Conservation (phyloP, 2,329 filamentous ascomycete species). For the Chaetomium sp. region DNA sequence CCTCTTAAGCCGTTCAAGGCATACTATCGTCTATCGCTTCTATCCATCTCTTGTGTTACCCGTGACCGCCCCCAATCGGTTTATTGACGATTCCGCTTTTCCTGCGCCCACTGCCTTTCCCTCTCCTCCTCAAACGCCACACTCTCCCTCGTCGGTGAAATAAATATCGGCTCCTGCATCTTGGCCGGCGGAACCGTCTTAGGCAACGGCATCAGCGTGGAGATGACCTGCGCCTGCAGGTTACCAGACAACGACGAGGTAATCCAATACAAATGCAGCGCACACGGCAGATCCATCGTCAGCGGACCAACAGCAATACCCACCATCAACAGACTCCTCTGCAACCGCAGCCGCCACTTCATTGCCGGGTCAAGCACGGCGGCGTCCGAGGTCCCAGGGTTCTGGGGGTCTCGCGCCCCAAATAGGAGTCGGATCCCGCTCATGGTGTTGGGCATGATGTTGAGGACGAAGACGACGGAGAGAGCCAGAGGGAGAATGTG, state of each 20-base stretch:
- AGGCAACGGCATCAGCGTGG: conserved; percentile 16
- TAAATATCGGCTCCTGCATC: not conserved
- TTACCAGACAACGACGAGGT: conserved; percentile 28
- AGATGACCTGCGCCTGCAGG: conserved; percentile 20
- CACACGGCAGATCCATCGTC: conserved; percentile 36
- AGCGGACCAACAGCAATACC: conserved; percentile 30
- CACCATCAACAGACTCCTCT: conserved; percentile 27
- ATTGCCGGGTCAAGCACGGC: not conserved
- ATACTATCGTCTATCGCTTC: conserved; percentile 1
- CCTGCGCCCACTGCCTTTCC: not conserved
- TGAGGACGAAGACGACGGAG: conserved; percentile 31
- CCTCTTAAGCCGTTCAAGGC: conserved; percentile 7
- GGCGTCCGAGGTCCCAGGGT: not conserved
- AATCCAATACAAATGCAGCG: conserved; percentile 41
- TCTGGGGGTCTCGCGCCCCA: conserved; percentile 7
- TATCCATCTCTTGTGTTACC: not conserved
- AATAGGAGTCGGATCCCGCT: conserved; percentile 23
- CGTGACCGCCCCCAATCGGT: no score
- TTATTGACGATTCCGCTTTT: not conserved
- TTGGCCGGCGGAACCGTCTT: conserved; percentile 6
- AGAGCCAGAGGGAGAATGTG: conserved; percentile 40
- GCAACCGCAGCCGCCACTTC: conserved; percentile 19
- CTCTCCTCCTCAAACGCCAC: no score
- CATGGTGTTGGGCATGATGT: conserved; percentile 29
- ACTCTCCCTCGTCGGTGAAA: conserved; percentile 8